A percentile compares a stretch with the other conserved stretches of the same genome.
Evolutionary conservation across 768 basidiomycete genomes (phyloP).

Genomic region (Macrolepiota dolichaula): DNA sequence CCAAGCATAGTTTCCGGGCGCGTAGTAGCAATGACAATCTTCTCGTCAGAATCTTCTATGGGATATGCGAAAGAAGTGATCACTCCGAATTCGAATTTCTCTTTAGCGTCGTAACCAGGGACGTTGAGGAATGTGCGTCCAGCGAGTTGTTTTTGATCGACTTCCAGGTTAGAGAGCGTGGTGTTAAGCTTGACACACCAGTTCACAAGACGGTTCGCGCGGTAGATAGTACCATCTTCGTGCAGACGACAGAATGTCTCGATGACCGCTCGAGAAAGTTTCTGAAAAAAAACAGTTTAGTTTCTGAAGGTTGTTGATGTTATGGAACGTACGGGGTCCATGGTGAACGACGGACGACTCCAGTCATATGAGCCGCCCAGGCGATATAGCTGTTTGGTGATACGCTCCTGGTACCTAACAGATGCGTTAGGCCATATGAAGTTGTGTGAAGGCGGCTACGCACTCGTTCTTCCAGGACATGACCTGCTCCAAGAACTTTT

Average conservation of each 20-base stretch:
- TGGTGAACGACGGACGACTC: constrained; percentile 92
- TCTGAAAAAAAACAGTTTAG: constrained; percentile 30
- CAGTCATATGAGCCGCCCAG: constrained; percentile 95
- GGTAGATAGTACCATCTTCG: constrained; percentile 90
- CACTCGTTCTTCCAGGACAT: constrained; percentile 98
- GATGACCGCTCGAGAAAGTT: constrained; percentile 80
- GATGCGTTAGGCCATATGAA: not conserved
- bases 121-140: constrained; percentile 86
- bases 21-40: constrained; percentile 91
- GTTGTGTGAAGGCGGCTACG: constrained; percentile 24
- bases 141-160: constrained; percentile 86
- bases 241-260: constrained; percentile 90
- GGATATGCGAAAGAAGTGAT: constrained; percentile 95
- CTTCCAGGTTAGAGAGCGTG: constrained; percentile 97
- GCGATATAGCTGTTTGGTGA: constrained; percentile 83
- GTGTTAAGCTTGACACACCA: constrained; percentile 98
- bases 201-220: constrained; percentile 95
- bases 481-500: constrained; percentile 85
- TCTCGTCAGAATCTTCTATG: constrained; percentile 90
- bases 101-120: constrained; percentile 93
- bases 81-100: constrained; percentile 95
- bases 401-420: constrained; percentile 84
- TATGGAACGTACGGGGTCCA: constrained; percentile 66
- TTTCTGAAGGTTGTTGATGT: not conserved
- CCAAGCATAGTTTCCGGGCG: constrained; percentile 99